A percentile compares a stretch with the other conserved stretches of the same genome.
Evolutionary conservation across 805 yeast genomes (phyloP).

Genomic region (Kuraishia piskuri): DNA sequence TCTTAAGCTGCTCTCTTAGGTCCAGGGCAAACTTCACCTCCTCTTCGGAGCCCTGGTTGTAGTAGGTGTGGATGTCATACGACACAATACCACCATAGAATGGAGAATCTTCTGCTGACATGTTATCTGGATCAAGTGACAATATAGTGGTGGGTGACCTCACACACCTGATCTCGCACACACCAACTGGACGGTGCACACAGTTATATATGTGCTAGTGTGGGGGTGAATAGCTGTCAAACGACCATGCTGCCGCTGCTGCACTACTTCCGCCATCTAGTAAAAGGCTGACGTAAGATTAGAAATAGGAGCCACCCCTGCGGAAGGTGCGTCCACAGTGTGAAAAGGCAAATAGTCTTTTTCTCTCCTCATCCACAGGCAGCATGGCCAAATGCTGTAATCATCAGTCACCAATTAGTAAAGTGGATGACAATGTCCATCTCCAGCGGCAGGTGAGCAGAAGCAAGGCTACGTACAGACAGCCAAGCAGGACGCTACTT

Average conservation of each 20-base stretch:
- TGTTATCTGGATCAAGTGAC: not conserved
- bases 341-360: too few relatives aligned
- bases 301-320: not conserved
- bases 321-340: not conserved
- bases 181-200: not conserved
- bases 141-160: too few relatives aligned
- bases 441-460: too few relatives aligned
- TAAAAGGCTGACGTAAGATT: not conserved
- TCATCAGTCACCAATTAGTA: too few relatives aligned
- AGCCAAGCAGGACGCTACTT: too few relatives aligned
- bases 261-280: not conserved
- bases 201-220: not conserved
- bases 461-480: too few relatives aligned
- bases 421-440: too few relatives aligned
- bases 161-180: not conserved
- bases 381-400: too few relatives aligned
- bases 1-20: slow-evolving; percentile 14
- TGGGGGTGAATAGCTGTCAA: not conserved
- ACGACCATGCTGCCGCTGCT: not conserved
- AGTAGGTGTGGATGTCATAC: slow-evolving; percentile 52
- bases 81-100: slow-evolving; percentile 21
- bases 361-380: too few relatives aligned
- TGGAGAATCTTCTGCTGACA: not conserved
- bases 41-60: slow-evolving; percentile 24
- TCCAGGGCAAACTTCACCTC: slow-evolving; percentile 25